A percentile compares a stretch with the other conserved stretches of the same genome.
phyloP scores from a whole-genome alignment of 805 yeast species.

The Lipomyces kockii region DNA sequence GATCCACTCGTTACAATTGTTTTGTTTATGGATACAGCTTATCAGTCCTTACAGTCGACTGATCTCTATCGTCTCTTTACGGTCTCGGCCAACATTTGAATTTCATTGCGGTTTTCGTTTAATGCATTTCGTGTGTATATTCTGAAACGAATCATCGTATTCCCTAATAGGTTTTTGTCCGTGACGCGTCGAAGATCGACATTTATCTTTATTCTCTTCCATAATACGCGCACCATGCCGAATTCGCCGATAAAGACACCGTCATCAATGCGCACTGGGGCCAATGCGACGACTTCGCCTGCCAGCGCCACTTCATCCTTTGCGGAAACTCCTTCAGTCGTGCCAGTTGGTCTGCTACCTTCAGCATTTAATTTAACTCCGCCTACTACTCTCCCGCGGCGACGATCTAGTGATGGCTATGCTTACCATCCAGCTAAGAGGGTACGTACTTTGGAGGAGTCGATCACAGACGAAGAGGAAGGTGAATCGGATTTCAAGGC shows the following conservation, averaged over 20 bases:
- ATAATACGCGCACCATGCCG: background rate
- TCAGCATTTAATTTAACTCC: conserved; percentile 47
- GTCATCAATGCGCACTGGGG: background rate
- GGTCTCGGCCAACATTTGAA: background rate
- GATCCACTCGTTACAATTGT: conserved; percentile 1
- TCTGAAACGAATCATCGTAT: background rate
- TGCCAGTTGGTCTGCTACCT: conserved; percentile 40
- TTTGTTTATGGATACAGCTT: background rate
- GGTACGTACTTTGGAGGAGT: background rate
- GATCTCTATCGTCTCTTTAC: background rate
- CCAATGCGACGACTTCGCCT: background rate
- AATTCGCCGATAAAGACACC: conserved; percentile 1
- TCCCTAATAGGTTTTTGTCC: background rate
- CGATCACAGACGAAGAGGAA: conserved; percentile 10
- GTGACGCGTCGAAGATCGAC: background rate
- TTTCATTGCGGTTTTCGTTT: background rate
- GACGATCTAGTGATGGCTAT: conserved; percentile 1
- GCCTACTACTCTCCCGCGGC: conserved; percentile 37
- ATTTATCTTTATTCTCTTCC: background rate
- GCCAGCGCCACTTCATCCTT: background rate
- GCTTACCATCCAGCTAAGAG: background rate
- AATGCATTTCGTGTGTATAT: background rate
- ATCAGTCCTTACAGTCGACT: background rate
- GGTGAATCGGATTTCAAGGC: background rate
- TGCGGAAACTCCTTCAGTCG: conserved; percentile 11